Evolutionary conservation across 768 basidiomycete genomes (phyloP).

Genomic region (Cystofilobasidium ferigula): DNA sequence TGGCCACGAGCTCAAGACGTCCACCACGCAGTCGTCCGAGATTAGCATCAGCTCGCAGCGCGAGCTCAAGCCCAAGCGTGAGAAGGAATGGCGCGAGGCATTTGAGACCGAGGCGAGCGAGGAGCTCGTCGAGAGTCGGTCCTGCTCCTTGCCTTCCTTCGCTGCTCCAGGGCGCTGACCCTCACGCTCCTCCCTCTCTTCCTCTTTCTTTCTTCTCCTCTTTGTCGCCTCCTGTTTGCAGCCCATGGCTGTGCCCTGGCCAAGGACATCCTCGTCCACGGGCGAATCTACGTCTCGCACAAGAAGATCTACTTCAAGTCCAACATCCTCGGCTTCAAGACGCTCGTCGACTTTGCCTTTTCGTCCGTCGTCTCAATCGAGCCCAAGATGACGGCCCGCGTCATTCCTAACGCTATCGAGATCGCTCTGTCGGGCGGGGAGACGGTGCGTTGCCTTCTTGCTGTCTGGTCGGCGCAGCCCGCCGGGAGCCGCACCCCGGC

Average conservation of each 20-base stretch:
- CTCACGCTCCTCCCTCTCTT: neutral
- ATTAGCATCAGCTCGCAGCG: neutral
- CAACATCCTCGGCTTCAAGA: constrained; percentile 30
- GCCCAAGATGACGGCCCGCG: constrained; percentile 28
- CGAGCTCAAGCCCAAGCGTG: constrained; percentile 25
- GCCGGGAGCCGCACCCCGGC: no score
- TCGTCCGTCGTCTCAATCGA: constrained; percentile 17
- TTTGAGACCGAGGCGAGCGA: constrained; percentile 25
- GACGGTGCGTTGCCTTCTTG: neutral
- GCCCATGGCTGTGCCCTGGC: constrained; percentile 30
- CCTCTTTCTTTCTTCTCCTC: neutral
- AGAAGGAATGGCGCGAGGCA: constrained; percentile 29
- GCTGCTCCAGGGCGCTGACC: neutral
- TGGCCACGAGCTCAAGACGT: neutral
- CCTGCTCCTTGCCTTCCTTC: neutral
- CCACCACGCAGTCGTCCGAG: neutral
- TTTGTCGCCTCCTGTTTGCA: neutral
- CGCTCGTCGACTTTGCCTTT: constrained; percentile 27
- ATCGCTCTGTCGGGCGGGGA: constrained; percentile 11
- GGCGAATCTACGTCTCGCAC: constrained; percentile 28
- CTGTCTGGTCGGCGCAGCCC: no score
- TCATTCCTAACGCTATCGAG: constrained; percentile 31
- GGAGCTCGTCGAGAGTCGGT: constrained; percentile 30
- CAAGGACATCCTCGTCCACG: constrained; percentile 30
- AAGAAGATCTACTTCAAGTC: constrained; percentile 26